Percentiles rank a stretch among this genome's conserved stretches.
phyloP scores from a whole-genome alignment of 2,329 filamentous ascomycete genomes.

The Fusarium falciforme region DNA sequence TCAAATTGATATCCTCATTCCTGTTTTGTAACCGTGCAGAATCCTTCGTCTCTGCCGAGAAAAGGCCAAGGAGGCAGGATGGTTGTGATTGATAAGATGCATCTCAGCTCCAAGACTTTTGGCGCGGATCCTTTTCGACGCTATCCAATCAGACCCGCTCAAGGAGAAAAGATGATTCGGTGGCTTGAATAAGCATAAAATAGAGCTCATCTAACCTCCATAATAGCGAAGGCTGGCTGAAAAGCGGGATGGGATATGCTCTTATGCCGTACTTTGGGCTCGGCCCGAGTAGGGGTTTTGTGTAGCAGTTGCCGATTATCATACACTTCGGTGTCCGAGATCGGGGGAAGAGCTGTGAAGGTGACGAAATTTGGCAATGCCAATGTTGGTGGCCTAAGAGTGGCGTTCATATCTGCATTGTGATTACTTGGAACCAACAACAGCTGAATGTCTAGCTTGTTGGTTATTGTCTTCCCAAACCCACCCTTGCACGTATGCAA shows the following conservation, averaged over 20 bases:
- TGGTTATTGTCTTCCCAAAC: not conserved
- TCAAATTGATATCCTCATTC: not conserved
- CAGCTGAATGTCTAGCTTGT: not conserved
- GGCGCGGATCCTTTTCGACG: not conserved
- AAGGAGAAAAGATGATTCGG: not conserved
- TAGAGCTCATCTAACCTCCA: not conserved
- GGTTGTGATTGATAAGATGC: not conserved
- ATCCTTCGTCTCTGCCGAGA: not conserved
- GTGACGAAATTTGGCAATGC: not conserved
- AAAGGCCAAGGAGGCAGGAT: not conserved
- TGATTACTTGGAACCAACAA: not conserved
- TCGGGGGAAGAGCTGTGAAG: not conserved
- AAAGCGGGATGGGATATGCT: not conserved
- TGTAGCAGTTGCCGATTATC: not conserved
- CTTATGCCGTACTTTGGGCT: not conserved
- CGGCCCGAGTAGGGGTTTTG: not conserved
- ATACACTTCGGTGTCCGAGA: not conserved
- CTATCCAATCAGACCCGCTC: not conserved
- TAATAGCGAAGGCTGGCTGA: not conserved
- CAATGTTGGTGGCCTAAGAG: not conserved
- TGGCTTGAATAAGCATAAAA: not conserved
- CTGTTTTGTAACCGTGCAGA: not conserved
- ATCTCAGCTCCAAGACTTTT: not conserved
- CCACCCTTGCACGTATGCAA: not conserved
- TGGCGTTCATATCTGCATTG: not conserved